These are phyloP conservation scores for Rhodotorula diobovata DNA, from an alignment of 768 basidiomycete genomes.

Conservation along the genomic window DNA sequence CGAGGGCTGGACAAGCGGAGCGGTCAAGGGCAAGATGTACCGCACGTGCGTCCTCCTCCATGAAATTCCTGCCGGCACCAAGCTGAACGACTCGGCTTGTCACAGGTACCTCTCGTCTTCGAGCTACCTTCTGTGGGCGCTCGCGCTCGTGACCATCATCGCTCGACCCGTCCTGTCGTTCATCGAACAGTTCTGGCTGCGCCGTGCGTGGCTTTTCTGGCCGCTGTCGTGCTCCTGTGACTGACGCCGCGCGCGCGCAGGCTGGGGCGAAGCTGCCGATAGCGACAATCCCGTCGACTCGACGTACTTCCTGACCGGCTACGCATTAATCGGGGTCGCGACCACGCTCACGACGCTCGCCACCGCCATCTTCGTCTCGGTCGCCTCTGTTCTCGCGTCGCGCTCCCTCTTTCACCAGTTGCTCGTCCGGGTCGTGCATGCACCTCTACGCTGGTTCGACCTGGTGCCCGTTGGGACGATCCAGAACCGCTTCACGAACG, in stretches of 20 bases:
- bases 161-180: constrained; percentile 16
- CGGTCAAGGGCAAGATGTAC: constrained; percentile 26
- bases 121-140: constrained; percentile 12
- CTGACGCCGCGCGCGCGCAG: neutral
- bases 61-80: no score
- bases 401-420: constrained; percentile 55
- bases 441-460: constrained; percentile 67
- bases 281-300: neutral
- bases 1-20: constrained; percentile 24
- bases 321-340: constrained; percentile 1
- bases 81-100: neutral
- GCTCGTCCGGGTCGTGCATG: constrained; percentile 57
- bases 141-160: constrained; percentile 4
- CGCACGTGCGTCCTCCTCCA: neutral
- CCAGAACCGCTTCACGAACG: constrained; percentile 68
- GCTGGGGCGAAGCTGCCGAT: constrained; percentile 11
- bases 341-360: neutral
- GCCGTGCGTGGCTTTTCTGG: neutral
- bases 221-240: neutral
- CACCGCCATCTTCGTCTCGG: constrained; percentile 1
- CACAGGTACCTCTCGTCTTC: constrained; percentile 22
- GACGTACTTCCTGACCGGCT: neutral
- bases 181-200: constrained; percentile 31
- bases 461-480: constrained; percentile 70
- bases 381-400: constrained; percentile 10